Conservation (phyloP, 2,329 filamentous ascomycete species). For the Elsinoe arachidis region DNA sequence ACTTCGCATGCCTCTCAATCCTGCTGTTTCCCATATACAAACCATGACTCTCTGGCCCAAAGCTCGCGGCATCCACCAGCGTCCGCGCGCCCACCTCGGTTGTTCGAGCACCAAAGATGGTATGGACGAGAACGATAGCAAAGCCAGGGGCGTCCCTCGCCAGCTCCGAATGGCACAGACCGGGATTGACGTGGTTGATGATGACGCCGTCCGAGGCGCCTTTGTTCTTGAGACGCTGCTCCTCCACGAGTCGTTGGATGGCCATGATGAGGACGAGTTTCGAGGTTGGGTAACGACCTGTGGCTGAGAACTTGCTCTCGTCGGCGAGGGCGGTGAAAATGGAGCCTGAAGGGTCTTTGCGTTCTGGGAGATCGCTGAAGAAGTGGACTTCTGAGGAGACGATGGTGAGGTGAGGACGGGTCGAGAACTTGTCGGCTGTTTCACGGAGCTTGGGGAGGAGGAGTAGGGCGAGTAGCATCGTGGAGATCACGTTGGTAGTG, state of each 20-base stretch:
- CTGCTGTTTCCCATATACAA: conserved; percentile 32
- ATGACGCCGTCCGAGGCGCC: conserved; percentile 29
- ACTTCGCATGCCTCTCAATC: conserved; percentile 23
- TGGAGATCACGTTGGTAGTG: conserved; percentile 47
- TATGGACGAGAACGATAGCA: conserved; percentile 23
- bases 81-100: conserved; percentile 35
- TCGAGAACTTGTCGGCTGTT: conserved; percentile 28
- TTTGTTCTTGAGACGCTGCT: conserved; percentile 19
- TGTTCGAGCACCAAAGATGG: conserved; percentile 25
- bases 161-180: conserved; percentile 43
- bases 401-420: conserved; percentile 30
- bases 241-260: conserved; percentile 32
- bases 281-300: conserved; percentile 35
- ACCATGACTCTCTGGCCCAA: conserved; percentile 32
- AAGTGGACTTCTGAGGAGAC: conserved; percentile 37
- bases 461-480: conserved; percentile 42
- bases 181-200: conserved; percentile 46
- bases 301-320: conserved; percentile 29
- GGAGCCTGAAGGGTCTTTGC: conserved; percentile 21
- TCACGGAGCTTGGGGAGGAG: conserved; percentile 45
- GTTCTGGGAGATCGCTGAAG: conserved; percentile 30
- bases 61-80: conserved; percentile 31
- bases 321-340: conserved; percentile 34
- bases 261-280: conserved; percentile 43
- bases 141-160: background rate